Evolutionary conservation across 768 basidiomycete species (phyloP), one percentile per base, ranked within the genome.

Genomic region (Suillus luteus): DNA sequence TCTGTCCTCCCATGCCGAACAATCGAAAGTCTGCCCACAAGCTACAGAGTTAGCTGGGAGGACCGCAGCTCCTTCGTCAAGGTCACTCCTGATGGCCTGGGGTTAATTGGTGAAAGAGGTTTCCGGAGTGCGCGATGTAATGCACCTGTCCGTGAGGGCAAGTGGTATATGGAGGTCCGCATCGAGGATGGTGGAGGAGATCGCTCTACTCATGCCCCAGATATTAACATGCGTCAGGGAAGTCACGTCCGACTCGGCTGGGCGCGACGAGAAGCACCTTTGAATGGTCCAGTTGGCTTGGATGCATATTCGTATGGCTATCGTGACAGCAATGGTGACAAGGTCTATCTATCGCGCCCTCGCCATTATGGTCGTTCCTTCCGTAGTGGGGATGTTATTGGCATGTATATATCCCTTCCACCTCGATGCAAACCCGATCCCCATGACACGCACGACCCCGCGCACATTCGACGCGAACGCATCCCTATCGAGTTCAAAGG

Each of bases 401-500:
- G 97, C 27, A 89, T 99, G 86, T 92, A 96, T 74, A 93, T 99
- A 59, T 91, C 85, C 44, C 85, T 99, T 8, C 96, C 97, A 4
- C 81, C 85, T 0, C 82, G 83, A 38, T 84, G 86, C 38, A 73
- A 82, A 69, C 81, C 89, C 17, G 76, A 85, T 68, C 77, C 78
- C 52, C 80, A 85, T 44, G 92, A 96, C 71, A 82, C 83, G 1
- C 78, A 86, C 67, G 92, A 97, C 73, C 91, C 96, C 11, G 90
- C 91, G 5, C 89, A 89, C 67, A 77, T 97, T 66, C 86, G 88
- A 67, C 87, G 97, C 61, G 92, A 95, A 71, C 92, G 97, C 62
- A 92, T 96, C 65, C 87, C 96, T 4, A 96, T 99, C 72, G 91
- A 92, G 64, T 92, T 94, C 77, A 97, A 96, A 77, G 93, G 93